phyloP scores from a whole-genome alignment of 345 rosid genomes.

The Passiflora organensis region DNA sequence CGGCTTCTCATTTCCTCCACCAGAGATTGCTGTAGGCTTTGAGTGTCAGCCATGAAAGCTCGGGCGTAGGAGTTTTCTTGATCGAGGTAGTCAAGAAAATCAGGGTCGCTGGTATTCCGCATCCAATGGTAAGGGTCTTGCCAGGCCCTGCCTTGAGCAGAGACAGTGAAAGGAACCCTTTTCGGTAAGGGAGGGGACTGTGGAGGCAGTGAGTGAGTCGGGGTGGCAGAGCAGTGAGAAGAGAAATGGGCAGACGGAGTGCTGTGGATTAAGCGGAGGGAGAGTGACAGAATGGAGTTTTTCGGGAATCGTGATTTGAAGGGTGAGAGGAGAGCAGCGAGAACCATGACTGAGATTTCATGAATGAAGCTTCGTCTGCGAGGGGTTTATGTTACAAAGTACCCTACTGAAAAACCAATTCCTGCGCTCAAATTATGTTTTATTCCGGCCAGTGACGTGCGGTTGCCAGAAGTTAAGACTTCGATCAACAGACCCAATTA shows the following conservation, averaged over 20 bases:
- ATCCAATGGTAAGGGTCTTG: slow-evolving; percentile 87
- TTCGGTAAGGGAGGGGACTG: slow-evolving; percentile 52
- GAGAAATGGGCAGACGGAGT: slow-evolving; percentile 23
- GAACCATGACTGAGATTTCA: no score
- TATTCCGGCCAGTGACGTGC: no score
- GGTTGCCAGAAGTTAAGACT: no score
- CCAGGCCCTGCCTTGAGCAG: slow-evolving; percentile 55
- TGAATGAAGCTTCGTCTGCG: no score
- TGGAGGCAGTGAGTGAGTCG: slow-evolving; percentile 35
- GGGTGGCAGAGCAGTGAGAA: slow-evolving; percentile 27
- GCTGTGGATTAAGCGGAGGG: slow-evolving; percentile 20
- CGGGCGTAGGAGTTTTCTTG: slow-evolving; percentile 69
- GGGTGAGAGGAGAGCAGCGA: no score
- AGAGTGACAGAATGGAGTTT: slow-evolving; percentile 17
- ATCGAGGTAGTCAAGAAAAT: slow-evolving; percentile 44
- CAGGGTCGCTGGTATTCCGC: slow-evolving; percentile 48
- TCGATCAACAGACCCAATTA: no score
- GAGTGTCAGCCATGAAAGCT: slow-evolving; percentile 81
- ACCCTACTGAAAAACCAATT: background rate
- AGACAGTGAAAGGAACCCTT: slow-evolving; percentile 46
- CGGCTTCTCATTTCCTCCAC: slow-evolving; percentile 61
- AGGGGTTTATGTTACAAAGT: no score
- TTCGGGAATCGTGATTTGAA: background rate
- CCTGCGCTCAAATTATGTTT: no score
- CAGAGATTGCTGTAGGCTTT: slow-evolving; percentile 37